A percentile compares a stretch with the other conserved stretches of the same genome.
Evolutionary conservation across 805 yeast genomes (phyloP).

Genomic region (Cyberlindnera suaveolens): DNA sequence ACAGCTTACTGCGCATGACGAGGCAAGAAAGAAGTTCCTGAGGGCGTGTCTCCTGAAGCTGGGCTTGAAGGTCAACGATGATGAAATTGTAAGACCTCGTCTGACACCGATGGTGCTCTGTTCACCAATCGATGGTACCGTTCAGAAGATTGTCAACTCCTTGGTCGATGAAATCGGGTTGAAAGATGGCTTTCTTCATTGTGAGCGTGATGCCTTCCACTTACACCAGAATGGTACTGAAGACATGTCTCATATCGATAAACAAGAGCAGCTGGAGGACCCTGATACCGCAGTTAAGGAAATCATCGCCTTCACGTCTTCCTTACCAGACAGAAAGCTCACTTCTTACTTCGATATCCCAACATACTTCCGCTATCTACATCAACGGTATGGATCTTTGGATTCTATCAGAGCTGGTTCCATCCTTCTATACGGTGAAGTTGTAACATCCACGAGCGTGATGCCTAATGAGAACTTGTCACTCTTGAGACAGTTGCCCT

Average conservation of each 20-base stretch:
- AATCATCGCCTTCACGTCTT: conserved; percentile 39
- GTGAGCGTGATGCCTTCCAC: conserved; percentile 51
- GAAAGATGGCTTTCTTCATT: conserved; percentile 35
- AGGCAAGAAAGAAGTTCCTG: conserved; percentile 49
- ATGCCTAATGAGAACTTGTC: conserved; percentile 68
- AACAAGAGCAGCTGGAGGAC: conserved; percentile 39
- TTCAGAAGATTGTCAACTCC: conserved; percentile 22
- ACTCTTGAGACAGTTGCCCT: conserved; percentile 54
- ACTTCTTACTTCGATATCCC: conserved; percentile 73
- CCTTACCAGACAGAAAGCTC: conserved; percentile 40
- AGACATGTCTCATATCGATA: conserved; percentile 18
- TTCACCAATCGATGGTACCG: conserved; percentile 29
- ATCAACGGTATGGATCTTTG: conserved; percentile 26
- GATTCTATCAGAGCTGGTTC: conserved; percentile 47
- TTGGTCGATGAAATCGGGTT: conserved; percentile 31
- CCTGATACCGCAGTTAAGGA: conserved; percentile 53
- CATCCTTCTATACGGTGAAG: conserved; percentile 71
- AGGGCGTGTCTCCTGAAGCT: conserved; percentile 48
- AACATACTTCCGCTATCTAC: conserved; percentile 44
- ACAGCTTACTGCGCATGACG: conserved; percentile 37
- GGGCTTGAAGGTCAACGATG: conserved; percentile 64
- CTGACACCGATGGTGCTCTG: conserved; percentile 61
- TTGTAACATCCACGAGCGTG: conserved; percentile 80
- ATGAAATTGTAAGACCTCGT: conserved; percentile 47
- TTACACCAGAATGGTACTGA: conserved; percentile 33